Evolutionary conservation across 1,284 basidiomycete species (phyloP), one percentile per base, ranked within the genome.

Genomic region (Flammula alnicola): DNA sequence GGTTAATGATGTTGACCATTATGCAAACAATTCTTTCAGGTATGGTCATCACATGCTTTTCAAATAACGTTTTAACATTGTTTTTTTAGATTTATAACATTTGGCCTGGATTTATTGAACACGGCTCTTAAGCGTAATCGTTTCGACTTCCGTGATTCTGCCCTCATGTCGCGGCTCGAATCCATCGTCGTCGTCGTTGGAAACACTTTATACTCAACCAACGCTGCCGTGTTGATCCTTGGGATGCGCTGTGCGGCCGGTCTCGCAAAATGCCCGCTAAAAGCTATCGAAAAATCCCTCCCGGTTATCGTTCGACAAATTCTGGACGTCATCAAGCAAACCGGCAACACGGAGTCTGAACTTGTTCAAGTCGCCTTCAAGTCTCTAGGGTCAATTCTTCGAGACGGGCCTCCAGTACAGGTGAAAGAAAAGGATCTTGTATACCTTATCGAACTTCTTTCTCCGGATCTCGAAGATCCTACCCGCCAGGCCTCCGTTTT

Each of bases 391-490:
- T 81, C 83, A 7, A 85, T 98, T 56, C 77, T 99, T 26, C 87
- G 97, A 19, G 93, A 96, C 59, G 88, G 88, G 52, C 83, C 90
- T 16, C 71, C 81, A 5, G 86, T 91, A 1, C 82, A 91, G 54
- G 76, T 98, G 29, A 90, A 91, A 56, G 96, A 98, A 66, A 86
- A 88, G 58, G 96, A 99, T 63, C 78, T 99, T 10, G 78, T 88
- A 12, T 93, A 88, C 65, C 78, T 99, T 10, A 80, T 98, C 29
- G 88, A 93, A 63, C 80, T 98, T 35, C 77, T 98, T 30, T 70
- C 81, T 0, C 95, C 96, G 0, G 95, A 99, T 63, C 72, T 99
- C n/a, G 95, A 99, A 68, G 97, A 99, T 47, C 86, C 91, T 0
- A 77, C 77, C n/a, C 86, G 93, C 5, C 97, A 99, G 69, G 80